Evolutionary conservation across 768 basidiomycete species (phyloP).

Genomic region (Guyanaporus albipodus): DNA sequence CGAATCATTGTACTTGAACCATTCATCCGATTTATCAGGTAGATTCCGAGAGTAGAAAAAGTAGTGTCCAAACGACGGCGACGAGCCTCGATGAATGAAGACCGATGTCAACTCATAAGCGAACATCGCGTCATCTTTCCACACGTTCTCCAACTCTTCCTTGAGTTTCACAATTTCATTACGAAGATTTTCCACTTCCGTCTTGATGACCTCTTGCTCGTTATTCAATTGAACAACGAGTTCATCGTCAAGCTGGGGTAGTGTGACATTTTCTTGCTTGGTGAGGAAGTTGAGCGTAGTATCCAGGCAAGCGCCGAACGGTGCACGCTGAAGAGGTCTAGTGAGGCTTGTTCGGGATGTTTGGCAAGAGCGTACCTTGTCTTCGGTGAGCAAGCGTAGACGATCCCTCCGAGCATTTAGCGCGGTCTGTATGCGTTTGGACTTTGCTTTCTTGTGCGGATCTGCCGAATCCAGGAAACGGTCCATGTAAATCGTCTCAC

Average conservation of each 20-base stretch:
- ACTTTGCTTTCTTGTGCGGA: slow-evolving; percentile 62
- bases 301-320: slow-evolving; percentile 54
- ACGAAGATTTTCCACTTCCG: slow-evolving; percentile 57
- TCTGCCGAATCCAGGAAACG: slow-evolving; percentile 82
- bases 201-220: slow-evolving; percentile 51
- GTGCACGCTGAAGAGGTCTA: slow-evolving; percentile 45
- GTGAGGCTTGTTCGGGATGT: background rate
- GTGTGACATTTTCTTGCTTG: slow-evolving; percentile 38
- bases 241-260: slow-evolving; percentile 59
- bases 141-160: slow-evolving; percentile 65
- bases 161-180: slow-evolving; percentile 52
- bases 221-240: slow-evolving; percentile 46
- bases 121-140: slow-evolving; percentile 61
- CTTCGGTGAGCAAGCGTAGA: slow-evolving; percentile 60
- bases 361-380: slow-evolving; percentile 50
- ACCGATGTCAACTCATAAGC: slow-evolving; percentile 92
- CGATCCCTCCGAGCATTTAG: slow-evolving; percentile 64
- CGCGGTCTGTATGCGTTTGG: slow-evolving; percentile 65
- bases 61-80: slow-evolving; percentile 88
- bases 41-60: slow-evolving; percentile 93
- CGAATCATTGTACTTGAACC: slow-evolving; percentile 98
- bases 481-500: slow-evolving; percentile 84
- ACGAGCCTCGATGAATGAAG: slow-evolving; percentile 90
- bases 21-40: slow-evolving; percentile 73
- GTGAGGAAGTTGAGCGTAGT: slow-evolving; percentile 56